These are phyloP conservation scores for Aureobasidium sp. DNA, from an alignment of 2,329 filamentous ascomycete species.

Conservation along the genomic window DNA sequence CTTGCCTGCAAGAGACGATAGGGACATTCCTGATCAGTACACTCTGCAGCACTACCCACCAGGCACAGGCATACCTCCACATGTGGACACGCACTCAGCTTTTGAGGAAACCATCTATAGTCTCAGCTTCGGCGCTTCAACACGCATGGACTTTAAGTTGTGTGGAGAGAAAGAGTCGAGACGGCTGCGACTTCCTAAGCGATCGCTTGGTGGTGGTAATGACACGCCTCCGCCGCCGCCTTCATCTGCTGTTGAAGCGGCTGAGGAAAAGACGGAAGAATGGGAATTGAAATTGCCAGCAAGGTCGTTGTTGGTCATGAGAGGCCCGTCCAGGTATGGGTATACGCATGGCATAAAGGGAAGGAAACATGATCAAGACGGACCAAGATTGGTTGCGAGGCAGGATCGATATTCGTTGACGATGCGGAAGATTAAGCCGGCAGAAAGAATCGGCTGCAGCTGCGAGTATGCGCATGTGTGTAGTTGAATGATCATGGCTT, in stretches of 20 bases:
- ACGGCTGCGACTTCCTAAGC: conserved; percentile 2
- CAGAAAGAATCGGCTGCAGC: background rate
- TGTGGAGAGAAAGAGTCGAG: conserved; percentile 8
- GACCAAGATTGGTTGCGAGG: background rate
- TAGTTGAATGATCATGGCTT: background rate
- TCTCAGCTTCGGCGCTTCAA: conserved; percentile 7
- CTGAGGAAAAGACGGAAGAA: conserved; percentile 3
- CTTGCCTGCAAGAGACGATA: conserved; percentile 1
- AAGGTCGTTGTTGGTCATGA: conserved; percentile 7
- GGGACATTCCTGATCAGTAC: conserved; percentile 7
- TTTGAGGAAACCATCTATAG: conserved; percentile 11
- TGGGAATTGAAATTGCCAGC: conserved; percentile 9
- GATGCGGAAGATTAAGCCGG: conserved; percentile 7
- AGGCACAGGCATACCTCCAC: conserved; percentile 9
- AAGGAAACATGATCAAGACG: conserved; percentile 4
- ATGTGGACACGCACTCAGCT: conserved; percentile 11
- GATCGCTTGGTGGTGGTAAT: conserved; percentile 1
- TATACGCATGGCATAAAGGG: conserved; percentile 10
- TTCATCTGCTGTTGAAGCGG: background rate
- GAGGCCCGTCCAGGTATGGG: conserved; percentile 3
- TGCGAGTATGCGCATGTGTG: conserved; percentile 9
- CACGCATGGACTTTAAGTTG: conserved; percentile 2
- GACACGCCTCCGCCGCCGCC: background rate
- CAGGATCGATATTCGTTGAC: conserved; percentile 10
- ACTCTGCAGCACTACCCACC: conserved; percentile 9